Base-by-base conservation (phyloP, 2,329 filamentous ascomycete species). In the Proliferodiscus dingleyae region DNA sequence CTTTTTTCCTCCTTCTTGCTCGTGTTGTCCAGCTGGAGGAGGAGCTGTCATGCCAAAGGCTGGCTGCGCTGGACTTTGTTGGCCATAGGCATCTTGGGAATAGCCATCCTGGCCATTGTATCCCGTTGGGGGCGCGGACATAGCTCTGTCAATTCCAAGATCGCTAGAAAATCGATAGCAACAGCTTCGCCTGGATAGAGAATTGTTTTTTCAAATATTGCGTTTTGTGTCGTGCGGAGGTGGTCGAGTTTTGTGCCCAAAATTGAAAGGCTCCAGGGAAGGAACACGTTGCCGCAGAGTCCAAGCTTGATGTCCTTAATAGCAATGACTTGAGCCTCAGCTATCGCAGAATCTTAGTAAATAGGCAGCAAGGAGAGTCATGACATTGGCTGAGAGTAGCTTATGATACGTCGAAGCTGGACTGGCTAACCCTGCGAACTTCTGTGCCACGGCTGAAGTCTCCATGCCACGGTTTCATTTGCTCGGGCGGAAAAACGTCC, bases 1-100 rank as follows among this genome's bases (percentile, higher is more conserved):
- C 73, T 89, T 89, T 67, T 78, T 83, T 52, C 71, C 61, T 15
- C 56, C 75, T 37, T 72, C 71, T 34, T 73, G 73, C 34, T 66
- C 62, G 34, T 52, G 58, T 29, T 64, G 64, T 39, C 62, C 54
- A 41, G 56, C 44, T 42, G 53, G 54, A 47, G 64, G 57, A 34
- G 61, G 51, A 30, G 61, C 50, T 24, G 62, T 55, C 18, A 52
- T 48, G 22, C 38, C 59, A 41, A 56, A 60, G 39, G 51, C 58
- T 46, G 62, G 54, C 65, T 68, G 61, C 52, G 61, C 46, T 43
- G 65, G 62, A 40, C 68, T 65, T 49, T 67, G 69, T 52, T 67
- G 64, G 45, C 61, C 68, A 55, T 76, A 73, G 54, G 67, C 70
- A 63, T 74, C 71, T 54, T 71, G 67, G 50, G 64, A 61, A 53